These are phyloP conservation scores for Paxillus rubicundulus DNA, from an alignment of 768 basidiomycete species.

Conservation along the genomic window DNA sequence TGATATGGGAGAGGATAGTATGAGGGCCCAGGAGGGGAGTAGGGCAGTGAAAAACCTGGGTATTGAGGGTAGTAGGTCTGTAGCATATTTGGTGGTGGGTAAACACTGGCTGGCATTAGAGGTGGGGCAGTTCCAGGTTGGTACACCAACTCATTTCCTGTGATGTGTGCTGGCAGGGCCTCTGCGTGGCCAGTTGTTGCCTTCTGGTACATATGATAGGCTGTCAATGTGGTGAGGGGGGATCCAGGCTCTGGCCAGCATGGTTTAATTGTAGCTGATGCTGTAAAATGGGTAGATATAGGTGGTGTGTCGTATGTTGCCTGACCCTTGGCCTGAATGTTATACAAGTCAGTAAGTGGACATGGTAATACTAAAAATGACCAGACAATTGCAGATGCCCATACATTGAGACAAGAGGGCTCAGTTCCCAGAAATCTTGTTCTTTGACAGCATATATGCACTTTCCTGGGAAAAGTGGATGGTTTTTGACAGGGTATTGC, in stretches of 20 bases:
- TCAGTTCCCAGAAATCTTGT: neutral
- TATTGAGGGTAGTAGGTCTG: too few relatives aligned
- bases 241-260: neutral
- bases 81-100: too few relatives aligned
- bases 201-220: neutral
- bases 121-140: too few relatives aligned
- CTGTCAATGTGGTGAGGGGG: neutral
- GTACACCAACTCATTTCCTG: too few relatives aligned
- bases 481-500: neutral
- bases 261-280: neutral
- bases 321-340: neutral
- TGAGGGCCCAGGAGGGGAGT: neutral
- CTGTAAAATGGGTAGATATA: neutral
- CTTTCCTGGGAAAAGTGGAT: conserved; percentile 2
- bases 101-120: too few relatives aligned
- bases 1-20: neutral
- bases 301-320: neutral
- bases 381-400: conserved; percentile 1
- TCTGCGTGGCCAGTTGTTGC: too few relatives aligned
- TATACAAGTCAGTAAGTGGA: neutral
- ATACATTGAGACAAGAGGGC: neutral
- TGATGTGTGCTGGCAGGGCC: too few relatives aligned
- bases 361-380: neutral
- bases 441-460: neutral
- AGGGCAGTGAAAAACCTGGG: neutral